Conservation (phyloP, 225 moss, liverwort and hornwort species). For the Anthoceros angustus region DNA sequence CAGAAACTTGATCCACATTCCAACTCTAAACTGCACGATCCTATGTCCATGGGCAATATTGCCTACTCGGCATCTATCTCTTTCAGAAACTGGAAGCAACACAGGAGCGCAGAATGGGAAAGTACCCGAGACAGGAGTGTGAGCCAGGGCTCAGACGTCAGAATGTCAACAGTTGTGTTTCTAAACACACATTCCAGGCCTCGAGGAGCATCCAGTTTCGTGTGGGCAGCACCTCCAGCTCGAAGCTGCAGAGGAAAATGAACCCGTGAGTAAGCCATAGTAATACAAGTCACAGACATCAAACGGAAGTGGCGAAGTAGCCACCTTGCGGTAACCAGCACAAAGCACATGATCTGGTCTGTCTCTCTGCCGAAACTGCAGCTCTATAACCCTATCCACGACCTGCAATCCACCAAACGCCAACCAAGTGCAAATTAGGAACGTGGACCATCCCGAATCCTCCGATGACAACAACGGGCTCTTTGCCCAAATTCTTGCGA, state of each 20-base stretch:
- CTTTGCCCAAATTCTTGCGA: no score
- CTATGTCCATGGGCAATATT: no score
- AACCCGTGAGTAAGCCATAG: constrained; percentile 8
- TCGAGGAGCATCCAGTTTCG: constrained; percentile 26
- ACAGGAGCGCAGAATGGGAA: constrained; percentile 4
- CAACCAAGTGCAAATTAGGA: background rate
- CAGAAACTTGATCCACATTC: no score
- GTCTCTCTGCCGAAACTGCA: constrained; percentile 55
- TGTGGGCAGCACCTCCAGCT: background rate
- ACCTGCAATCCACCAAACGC: constrained; percentile 30
- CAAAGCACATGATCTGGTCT: constrained; percentile 74
- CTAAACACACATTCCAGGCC: constrained; percentile 46
- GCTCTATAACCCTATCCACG: constrained; percentile 75
- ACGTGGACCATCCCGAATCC: no score
- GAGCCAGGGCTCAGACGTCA: constrained; percentile 59
- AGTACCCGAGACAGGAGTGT: constrained; percentile 70
- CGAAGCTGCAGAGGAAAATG: constrained; percentile 8
- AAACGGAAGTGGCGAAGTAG: background rate
- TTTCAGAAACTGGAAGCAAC: constrained; percentile 4
- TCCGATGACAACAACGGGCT: no score
- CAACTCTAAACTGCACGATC: no score
- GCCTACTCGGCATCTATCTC: no score
- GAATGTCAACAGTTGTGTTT: constrained; percentile 47
- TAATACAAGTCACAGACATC: background rate
- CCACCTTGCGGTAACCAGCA: constrained; percentile 62